Percentiles rank a stretch among this genome's conserved stretches.
These are phyloP conservation scores for Primulina tabacum DNA, from an alignment of 257 asterid species.

Conservation along the genomic window DNA sequence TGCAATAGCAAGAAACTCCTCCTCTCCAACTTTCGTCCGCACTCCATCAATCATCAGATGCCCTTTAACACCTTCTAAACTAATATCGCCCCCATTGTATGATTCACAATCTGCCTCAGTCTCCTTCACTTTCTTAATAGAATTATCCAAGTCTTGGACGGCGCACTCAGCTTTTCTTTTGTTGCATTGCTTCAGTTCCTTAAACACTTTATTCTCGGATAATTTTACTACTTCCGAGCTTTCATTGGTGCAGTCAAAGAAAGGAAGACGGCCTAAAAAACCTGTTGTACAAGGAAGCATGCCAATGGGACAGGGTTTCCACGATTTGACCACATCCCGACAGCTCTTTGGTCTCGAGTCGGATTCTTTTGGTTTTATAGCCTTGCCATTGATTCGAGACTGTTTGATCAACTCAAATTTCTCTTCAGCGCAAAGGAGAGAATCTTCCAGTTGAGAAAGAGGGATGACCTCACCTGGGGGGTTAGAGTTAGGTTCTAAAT, in stretches of 20 bases:
- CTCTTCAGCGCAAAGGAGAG: conserved; percentile 46
- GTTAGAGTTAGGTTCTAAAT: conserved; percentile 25
- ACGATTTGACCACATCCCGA: conserved; percentile 54
- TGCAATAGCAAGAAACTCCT: conserved; percentile 52
- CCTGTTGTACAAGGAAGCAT: conserved; percentile 63
- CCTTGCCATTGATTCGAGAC: conserved; percentile 27
- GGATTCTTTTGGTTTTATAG: conserved; percentile 15
- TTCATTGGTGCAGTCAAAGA: conserved; percentile 39
- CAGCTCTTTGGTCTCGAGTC: conserved; percentile 28
- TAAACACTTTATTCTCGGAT: conserved; percentile 22
- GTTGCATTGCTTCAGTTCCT: conserved; percentile 27
- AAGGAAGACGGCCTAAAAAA: conserved; percentile 55
- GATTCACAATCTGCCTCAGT: conserved; percentile 24
- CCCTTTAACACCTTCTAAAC: conserved; percentile 38
- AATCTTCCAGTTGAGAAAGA: conserved; percentile 45
- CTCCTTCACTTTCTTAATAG: conserved; percentile 33
- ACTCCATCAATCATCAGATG: conserved; percentile 63
- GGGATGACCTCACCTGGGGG: conserved; percentile 19
- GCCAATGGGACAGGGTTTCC: conserved; percentile 85
- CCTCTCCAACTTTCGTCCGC: conserved; percentile 53
- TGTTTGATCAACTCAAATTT: conserved; percentile 40
- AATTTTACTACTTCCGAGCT: conserved; percentile 21
- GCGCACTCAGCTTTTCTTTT: conserved; percentile 52
- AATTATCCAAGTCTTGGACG: conserved; percentile 30
- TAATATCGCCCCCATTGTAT: conserved; percentile 7